phyloP scores from a whole-genome alignment of 768 basidiomycete species.

The Calocera viscosa region DNA sequence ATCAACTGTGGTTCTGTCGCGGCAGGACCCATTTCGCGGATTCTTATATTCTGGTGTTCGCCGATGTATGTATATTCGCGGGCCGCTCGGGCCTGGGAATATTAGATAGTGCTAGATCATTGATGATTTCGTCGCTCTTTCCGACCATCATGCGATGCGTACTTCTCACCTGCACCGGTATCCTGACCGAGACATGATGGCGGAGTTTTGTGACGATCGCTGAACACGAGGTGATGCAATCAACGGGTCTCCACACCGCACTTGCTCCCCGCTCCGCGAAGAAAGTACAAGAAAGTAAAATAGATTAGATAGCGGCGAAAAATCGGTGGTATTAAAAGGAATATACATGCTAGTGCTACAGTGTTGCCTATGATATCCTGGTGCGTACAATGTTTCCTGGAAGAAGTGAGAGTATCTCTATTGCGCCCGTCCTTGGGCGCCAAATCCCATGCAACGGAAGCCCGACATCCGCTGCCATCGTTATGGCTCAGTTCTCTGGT shows the following conservation, averaged over 20 bases:
- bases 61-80: not conserved
- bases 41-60: not conserved
- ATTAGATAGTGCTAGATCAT: not conserved
- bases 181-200: not conserved
- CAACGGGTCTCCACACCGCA: not conserved
- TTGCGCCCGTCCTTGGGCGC: not conserved
- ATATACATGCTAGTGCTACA: constrained; percentile 3
- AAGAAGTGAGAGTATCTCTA: not conserved
- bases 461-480: not conserved
- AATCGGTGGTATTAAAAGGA: not conserved
- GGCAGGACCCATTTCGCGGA: not conserved
- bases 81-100: not conserved
- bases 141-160: not conserved
- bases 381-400: not conserved
- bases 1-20: not conserved
- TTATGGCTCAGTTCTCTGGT: not conserved
- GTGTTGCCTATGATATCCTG: not conserved
- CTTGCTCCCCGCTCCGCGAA: not conserved
- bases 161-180: not conserved
- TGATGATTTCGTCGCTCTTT: not conserved
- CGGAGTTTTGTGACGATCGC: not conserved
- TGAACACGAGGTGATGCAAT: not conserved
- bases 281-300: not conserved
- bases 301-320: not conserved
- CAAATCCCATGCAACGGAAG: not conserved